phyloP scores from a whole-genome alignment of 257 asterid species.

The Solanum medicagineum region DNA sequence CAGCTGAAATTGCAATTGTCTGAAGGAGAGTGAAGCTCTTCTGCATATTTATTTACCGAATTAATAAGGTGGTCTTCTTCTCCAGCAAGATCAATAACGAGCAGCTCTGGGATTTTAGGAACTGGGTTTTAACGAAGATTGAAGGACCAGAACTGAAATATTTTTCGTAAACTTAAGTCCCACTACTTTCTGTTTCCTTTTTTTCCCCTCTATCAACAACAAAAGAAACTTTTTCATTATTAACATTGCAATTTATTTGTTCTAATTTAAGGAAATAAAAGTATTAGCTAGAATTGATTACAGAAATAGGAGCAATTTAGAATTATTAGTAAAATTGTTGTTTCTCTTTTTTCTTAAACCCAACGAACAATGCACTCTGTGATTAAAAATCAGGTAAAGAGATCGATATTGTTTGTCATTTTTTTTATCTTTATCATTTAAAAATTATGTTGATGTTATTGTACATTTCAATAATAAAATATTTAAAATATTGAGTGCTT shows the following conservation, averaged over 20 bases:
- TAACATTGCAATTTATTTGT: background rate
- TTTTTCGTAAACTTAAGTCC: background rate
- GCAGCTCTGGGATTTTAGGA: background rate
- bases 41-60: constrained; percentile 18
- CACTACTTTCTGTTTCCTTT: background rate
- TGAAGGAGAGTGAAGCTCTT: constrained; percentile 63
- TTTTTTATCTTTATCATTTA: too few species aligned
- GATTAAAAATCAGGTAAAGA: too few species aligned
- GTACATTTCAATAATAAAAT: too few species aligned
- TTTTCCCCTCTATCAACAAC: too few species aligned
- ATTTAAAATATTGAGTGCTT: too few species aligned
- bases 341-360: too few species aligned
- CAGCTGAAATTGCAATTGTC: constrained; percentile 65
- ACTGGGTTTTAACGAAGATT: background rate
- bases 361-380: too few species aligned
- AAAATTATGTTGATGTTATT: background rate
- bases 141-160: background rate
- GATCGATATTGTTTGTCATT: too few species aligned
- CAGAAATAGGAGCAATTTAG: background rate
- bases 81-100: background rate
- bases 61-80: background rate
- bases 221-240: too few species aligned
- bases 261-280: background rate
- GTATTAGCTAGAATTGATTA: background rate
- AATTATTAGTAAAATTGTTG: background rate